phyloP scores from a whole-genome alignment of 306 rosid genomes.

The Cucurbita pepo region DNA sequence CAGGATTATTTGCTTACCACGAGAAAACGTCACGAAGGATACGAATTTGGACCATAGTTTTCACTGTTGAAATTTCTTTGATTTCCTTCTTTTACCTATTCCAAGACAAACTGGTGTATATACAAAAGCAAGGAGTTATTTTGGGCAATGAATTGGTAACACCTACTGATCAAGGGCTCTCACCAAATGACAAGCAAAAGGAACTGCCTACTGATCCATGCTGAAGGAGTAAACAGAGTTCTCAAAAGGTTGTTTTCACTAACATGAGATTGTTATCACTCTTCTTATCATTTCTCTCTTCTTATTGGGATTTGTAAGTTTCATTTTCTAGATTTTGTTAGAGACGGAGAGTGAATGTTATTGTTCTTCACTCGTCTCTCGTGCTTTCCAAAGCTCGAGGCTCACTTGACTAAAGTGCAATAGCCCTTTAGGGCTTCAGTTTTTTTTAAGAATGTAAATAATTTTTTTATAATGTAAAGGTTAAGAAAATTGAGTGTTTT shows the following conservation, averaged over 20 bases:
- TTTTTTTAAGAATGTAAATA: too few species aligned
- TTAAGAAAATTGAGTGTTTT: too few species aligned
- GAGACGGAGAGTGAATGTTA: neutral
- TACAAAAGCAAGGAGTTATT: conserved; percentile 40
- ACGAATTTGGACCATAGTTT: conserved; percentile 43
- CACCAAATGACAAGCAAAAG: conserved; percentile 23
- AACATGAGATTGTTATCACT: neutral
- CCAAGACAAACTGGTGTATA: conserved; percentile 76
- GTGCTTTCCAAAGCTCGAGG: too few species aligned
- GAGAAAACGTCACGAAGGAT: conserved; percentile 57
- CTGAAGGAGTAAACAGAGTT: conserved; percentile 19
- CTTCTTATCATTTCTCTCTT: neutral
- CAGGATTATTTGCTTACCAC: conserved; percentile 58
- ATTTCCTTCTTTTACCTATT: conserved; percentile 60
- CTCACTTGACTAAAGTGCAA: too few species aligned
- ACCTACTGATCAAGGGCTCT: conserved; percentile 11
- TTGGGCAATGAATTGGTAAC: conserved; percentile 23
- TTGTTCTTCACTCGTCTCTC: neutral
- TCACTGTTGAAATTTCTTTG: conserved; percentile 44
- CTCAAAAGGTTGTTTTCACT: neutral
- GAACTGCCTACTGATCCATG: conserved; percentile 24
- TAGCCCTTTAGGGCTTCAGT: too few species aligned
- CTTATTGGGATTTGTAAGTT: neutral
- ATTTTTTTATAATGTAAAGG: too few species aligned
- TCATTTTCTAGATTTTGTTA: neutral